These are phyloP conservation scores for Lineolata rhizophorae DNA, from an alignment of 495 filamentous ascomycete species.

Conservation along the genomic window DNA sequence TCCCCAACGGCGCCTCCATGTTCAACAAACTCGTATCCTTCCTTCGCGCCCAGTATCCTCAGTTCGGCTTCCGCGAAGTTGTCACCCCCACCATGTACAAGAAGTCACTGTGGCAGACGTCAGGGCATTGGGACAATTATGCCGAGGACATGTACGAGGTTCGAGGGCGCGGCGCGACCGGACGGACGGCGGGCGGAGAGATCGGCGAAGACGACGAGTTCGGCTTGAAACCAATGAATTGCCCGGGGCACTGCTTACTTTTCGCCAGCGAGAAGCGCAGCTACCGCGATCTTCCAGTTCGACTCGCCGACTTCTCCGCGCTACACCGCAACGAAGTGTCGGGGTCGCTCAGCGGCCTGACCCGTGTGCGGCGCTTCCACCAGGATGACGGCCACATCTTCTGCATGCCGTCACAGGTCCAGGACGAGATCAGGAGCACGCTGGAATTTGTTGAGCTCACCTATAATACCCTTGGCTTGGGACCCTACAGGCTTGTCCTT, in stretches of 20 bases:
- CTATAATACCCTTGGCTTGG: slow-evolving; percentile 56
- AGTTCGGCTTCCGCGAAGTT: slow-evolving; percentile 80
- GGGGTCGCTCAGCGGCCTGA: slow-evolving; percentile 67
- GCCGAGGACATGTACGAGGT: slow-evolving; percentile 91
- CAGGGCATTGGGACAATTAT: slow-evolving; percentile 86
- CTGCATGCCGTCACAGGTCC: slow-evolving; percentile 65
- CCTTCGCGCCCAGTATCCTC: slow-evolving; percentile 66
- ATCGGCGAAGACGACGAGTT: slow-evolving; percentile 52
- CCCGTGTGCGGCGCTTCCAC: slow-evolving; percentile 78
- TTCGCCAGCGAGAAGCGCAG: slow-evolving; percentile 51
- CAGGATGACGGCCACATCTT: slow-evolving; percentile 96
- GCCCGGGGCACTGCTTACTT: slow-evolving; percentile 80
- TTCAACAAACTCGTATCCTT: slow-evolving; percentile 77
- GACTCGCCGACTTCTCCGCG: slow-evolving; percentile 84
- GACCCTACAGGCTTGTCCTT: slow-evolving; percentile 51
- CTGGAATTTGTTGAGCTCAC: slow-evolving; percentile 61
- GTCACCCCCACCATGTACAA: slow-evolving; percentile 91
- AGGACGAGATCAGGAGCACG: slow-evolving; percentile 55
- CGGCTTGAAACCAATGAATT: slow-evolving; percentile 93
- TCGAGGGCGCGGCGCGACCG: slow-evolving; percentile 34
- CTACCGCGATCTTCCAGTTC: slow-evolving; percentile 66
- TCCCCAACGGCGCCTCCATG: slow-evolving; percentile 64
- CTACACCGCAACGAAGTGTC: slow-evolving; percentile 82
- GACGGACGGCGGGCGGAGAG: slow-evolving; percentile 18
- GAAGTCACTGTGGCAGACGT: slow-evolving; percentile 67